A percentile compares a stretch with the other conserved stretches of the same genome.
phyloP scores from a whole-genome alignment of 108 stramenopile genomes.

The Cyclotella sp. region DNA sequence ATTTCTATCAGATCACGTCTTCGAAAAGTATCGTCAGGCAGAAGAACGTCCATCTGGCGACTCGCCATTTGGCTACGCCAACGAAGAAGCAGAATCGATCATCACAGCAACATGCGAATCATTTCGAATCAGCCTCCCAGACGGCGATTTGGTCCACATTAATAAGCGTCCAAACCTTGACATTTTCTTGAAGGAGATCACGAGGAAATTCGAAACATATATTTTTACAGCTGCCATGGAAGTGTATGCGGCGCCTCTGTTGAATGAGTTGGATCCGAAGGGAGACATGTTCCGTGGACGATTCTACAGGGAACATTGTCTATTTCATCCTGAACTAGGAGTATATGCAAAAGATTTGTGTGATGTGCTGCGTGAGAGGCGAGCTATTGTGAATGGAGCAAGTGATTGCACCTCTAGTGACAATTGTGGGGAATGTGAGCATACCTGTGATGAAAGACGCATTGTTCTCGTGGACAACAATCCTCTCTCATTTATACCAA shows the following conservation, averaged over 20 bases:
- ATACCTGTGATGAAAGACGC: constrained; percentile 59
- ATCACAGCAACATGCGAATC: constrained; percentile 55
- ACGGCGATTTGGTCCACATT: constrained; percentile 90
- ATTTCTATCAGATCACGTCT: constrained; percentile 68
- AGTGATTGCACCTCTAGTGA: not conserved
- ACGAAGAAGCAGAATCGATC: constrained; percentile 50
- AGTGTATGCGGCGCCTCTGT: constrained; percentile 94
- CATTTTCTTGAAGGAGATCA: constrained; percentile 82
- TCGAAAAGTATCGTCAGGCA: constrained; percentile 63
- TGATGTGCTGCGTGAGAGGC: constrained; percentile 64
- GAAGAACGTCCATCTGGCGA: constrained; percentile 45
- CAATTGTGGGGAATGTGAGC: not conserved
- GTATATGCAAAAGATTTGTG: constrained; percentile 90
- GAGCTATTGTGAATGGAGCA: constrained; percentile 14
- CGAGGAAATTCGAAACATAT: constrained; percentile 88
- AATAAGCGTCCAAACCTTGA: constrained; percentile 95
- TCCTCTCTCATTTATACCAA: constrained; percentile 90
- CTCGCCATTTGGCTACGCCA: constrained; percentile 14
- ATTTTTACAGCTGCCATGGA: constrained; percentile 98
- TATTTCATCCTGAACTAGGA: constrained; percentile 68
- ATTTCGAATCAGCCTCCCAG: constrained; percentile 79
- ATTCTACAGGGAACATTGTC: constrained; percentile 92
- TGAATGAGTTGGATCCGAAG: constrained; percentile 93
- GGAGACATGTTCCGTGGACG: constrained; percentile 79
- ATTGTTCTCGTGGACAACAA: constrained; percentile 98